Evolutionary conservation across 139 green algal genomes (phyloP).

Genomic region (Chlorella vulgaris): DNA sequence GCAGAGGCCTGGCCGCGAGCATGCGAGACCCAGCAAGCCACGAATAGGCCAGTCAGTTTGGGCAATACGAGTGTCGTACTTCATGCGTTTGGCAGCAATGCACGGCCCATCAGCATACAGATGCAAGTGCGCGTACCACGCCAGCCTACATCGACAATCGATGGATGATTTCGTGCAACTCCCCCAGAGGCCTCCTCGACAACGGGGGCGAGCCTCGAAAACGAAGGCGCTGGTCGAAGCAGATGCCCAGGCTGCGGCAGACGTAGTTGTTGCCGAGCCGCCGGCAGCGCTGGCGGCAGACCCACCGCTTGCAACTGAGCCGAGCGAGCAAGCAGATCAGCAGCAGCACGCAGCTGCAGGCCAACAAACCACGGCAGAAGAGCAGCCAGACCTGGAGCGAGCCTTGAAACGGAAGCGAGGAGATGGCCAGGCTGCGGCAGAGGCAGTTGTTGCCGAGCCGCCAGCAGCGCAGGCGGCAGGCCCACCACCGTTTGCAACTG

Average conservation of each 20-base stretch:
- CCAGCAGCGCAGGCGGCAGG: not conserved
- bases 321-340: not conserved
- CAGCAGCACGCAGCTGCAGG: not conserved
- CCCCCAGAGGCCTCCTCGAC: constrained; percentile 16
- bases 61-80: no score
- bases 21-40: no score
- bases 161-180: constrained; percentile 40
- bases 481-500: no score
- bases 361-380: no score
- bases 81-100: not conserved
- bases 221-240: not conserved
- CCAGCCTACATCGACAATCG: constrained; percentile 16
- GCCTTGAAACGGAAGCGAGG: not conserved
- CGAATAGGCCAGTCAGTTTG: no score
- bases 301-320: no score
- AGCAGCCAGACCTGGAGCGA: not conserved
- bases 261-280: not conserved
- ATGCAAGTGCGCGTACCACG: not conserved
- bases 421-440: not conserved
- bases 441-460: not conserved
- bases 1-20: no score
- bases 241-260: not conserved
- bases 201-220: constrained; percentile 12
- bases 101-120: not conserved
- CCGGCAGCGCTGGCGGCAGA: not conserved